Conservation (phyloP, 306 rosid genomes). For the Acacia melanoxylon region DNA sequence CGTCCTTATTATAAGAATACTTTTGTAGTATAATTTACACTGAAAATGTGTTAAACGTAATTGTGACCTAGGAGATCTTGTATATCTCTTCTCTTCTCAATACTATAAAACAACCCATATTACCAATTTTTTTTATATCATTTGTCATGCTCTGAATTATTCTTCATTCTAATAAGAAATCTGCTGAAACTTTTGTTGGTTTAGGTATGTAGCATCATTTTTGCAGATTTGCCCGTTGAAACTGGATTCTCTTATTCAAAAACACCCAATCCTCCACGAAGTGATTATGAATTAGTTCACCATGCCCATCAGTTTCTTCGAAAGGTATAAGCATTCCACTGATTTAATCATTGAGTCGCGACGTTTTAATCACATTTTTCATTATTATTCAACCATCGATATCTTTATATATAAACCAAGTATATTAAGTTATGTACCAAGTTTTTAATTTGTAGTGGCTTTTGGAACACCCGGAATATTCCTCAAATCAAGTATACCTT, state of each 20-base stretch:
- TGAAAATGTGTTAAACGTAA: no score
- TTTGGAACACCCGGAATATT: conserved; percentile 12
- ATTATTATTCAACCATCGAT: no score
- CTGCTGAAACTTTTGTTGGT: not conserved
- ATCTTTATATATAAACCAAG: not conserved
- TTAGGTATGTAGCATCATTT: conserved; percentile 53
- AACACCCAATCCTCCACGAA: conserved; percentile 25
- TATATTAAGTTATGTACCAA: not conserved
- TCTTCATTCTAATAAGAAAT: no score
- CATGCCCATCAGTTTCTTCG: conserved; percentile 53
- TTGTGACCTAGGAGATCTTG: no score
- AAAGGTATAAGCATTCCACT: conserved; percentile 35
- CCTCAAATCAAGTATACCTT: not conserved
- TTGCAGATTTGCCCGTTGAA: conserved; percentile 59
- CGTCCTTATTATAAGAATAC: no score
- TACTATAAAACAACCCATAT: no score
- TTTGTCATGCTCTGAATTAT: no score
- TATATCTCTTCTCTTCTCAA: no score
- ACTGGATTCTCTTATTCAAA: conserved; percentile 66
- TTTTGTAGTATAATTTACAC: no score
- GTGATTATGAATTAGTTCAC: conserved; percentile 42
- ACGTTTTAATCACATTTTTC: not conserved
- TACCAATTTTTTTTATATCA: no score
- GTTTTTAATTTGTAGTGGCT: conserved; percentile 42
- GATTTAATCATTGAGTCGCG: not conserved